Conservation (phyloP, 2,329 filamentous ascomycete species). For the Xylariaceae sp. region DNA sequence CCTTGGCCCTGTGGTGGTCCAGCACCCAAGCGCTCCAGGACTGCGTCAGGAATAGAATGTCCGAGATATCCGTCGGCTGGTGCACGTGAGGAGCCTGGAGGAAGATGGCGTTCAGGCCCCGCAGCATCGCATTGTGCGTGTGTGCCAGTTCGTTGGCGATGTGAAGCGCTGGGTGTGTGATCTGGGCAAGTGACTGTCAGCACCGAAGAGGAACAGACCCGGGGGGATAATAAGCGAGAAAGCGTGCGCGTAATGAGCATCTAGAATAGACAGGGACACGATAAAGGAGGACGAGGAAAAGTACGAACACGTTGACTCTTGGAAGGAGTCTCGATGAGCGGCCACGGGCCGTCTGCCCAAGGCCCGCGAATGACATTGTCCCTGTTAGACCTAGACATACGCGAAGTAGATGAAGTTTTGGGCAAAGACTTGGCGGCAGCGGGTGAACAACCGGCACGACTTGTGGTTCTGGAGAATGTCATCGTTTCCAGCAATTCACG, state of each 20-base stretch:
- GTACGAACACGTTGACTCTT: constrained; percentile 20
- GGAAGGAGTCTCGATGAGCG: constrained; percentile 33
- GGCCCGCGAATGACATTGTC: constrained; percentile 12
- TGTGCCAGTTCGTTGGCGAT: constrained; percentile 40
- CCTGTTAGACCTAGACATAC: background rate
- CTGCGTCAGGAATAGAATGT: constrained; percentile 38
- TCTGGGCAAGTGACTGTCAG: constrained; percentile 15
- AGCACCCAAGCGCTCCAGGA: constrained; percentile 36
- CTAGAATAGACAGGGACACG: background rate
- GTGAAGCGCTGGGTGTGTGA: constrained; percentile 31
- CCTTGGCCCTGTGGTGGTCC: constrained; percentile 38
- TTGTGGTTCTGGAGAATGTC: background rate
- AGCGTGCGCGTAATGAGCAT: background rate
- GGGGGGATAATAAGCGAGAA: background rate
- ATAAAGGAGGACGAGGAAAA: background rate
- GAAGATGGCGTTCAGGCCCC: constrained; percentile 42
- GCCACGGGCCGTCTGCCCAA: constrained; percentile 37
- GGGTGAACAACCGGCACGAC: background rate
- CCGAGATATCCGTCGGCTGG: constrained; percentile 32
- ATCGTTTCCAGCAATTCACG: background rate
- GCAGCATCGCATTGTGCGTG: constrained; percentile 41
- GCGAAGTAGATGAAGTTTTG: background rate
- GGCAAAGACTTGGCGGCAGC: background rate
- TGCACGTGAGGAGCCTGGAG: constrained; percentile 39
- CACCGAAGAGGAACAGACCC: too few species aligned